Evolutionary conservation across 2,329 filamentous ascomycete genomes (phyloP).

Genomic region (Alternaria atra): DNA sequence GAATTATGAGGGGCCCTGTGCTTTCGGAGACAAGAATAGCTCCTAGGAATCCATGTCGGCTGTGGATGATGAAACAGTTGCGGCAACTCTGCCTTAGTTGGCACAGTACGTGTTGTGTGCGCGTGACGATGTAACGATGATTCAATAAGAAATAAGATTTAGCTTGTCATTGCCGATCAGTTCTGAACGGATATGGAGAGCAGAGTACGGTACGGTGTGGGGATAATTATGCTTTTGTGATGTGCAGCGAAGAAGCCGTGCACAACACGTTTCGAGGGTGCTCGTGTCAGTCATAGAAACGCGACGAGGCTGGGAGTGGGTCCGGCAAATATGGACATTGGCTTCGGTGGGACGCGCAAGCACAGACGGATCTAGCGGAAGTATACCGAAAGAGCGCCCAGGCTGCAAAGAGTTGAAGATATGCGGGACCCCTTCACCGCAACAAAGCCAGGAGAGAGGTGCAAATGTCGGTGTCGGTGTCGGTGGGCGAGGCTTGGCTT

Average conservation of each 20-base stretch:
- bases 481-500: conserved; percentile 6
- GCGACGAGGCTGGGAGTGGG: conserved; percentile 38
- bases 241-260: conserved; percentile 13
- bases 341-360: conserved; percentile 33
- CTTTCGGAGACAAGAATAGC: conserved; percentile 44
- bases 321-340: conserved; percentile 36
- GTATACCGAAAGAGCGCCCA: conserved; percentile 21
- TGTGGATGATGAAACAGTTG: conserved; percentile 45
- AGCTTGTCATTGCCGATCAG: conserved; percentile 5
- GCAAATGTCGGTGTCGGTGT: conserved; percentile 21
- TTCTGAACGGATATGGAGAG: conserved; percentile 1
- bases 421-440: conserved; percentile 18
- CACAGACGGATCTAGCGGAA: conserved; percentile 52
- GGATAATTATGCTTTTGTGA: conserved; percentile 11
- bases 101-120: conserved; percentile 20
- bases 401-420: conserved; percentile 13
- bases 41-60: conserved; percentile 29
- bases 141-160: conserved; percentile 8
- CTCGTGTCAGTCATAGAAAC: conserved; percentile 33
- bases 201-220: not conserved
- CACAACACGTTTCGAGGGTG: conserved; percentile 11
- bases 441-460: conserved; percentile 4
- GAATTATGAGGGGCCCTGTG: conserved; percentile 41
- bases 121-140: not conserved
- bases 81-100: conserved; percentile 39